Base-by-base conservation (phyloP, 1,284 basidiomycete genomes). In the Caloboletus inedulis region DNA sequence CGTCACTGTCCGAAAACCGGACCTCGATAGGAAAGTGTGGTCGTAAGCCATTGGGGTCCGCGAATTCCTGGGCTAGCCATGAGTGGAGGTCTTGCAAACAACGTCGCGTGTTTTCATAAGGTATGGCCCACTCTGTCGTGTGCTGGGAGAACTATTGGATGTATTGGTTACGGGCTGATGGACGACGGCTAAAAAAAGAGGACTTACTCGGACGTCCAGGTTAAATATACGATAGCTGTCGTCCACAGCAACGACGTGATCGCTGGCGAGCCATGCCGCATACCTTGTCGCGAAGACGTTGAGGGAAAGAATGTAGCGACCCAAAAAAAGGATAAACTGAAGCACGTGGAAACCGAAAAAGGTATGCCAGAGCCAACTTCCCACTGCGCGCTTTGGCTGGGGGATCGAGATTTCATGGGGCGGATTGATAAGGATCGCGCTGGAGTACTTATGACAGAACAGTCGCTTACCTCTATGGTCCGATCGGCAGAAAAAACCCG, bases 11-110 rank as follows among this genome's bases (percentile, higher is more conserved):
- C 33, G 91, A 89, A 72, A 94, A 96, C 10, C 97, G 83, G 57
- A 99, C 85, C 75, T 99, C 96, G 65, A 99, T 80, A 4, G 93
- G 91, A 69, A 95, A 98, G 68, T 99, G 95, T 4, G 91, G 85
- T 25, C 91, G 81, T 47, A 94, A 76, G 13, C 95, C 95, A 23
- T 79, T 64, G 0, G 84, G 79, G 64, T 89, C 76, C 18, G 75
- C 70, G 48, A 81, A 77, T 68, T 96, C 91, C 47, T 75, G 70
- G 25, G 82, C 78, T 18, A 96, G 73, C 88, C 91, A 98, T 9
- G 75, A 71, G 41, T 83, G 80, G 59, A 98, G 75, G 51, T 89
- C 91, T 29, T 73, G 74, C 45, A 99, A 77, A 61, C 89, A 93
- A 0, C 78, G 74, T 51, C 75, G 72, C 3, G 90, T 77, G 53